phyloP scores from a whole-genome alignment of 2,329 filamentous ascomycete species.

The Septoria petroselini region DNA sequence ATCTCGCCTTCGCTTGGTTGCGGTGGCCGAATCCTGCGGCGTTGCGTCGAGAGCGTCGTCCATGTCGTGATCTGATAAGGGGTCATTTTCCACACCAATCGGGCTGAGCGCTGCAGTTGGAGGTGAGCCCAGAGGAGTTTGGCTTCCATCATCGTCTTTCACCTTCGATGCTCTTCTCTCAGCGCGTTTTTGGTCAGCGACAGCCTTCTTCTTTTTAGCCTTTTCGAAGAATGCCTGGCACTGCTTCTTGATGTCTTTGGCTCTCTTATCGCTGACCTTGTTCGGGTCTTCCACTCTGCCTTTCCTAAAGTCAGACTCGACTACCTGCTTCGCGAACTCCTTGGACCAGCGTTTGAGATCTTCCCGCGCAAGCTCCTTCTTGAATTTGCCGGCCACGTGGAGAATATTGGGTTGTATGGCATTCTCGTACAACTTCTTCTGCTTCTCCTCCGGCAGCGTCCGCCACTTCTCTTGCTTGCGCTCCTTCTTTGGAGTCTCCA shows the following conservation, averaged over 20 bases:
- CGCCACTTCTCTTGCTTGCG: conserved; percentile 69
- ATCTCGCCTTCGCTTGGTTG: conserved; percentile 31
- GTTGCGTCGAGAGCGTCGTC: conserved; percentile 27
- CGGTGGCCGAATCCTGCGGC: conserved; percentile 25
- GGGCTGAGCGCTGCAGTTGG: conserved; percentile 24
- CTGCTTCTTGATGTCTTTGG: conserved; percentile 76
- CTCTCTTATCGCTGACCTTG: conserved; percentile 71
- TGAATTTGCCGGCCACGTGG: conserved; percentile 81
- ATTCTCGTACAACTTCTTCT: conserved; percentile 92
- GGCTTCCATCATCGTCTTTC: conserved; percentile 25
- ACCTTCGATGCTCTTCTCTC: conserved; percentile 43
- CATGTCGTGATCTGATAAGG: conserved; percentile 32
- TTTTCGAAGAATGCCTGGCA: conserved; percentile 85
- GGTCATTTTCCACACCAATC: conserved; percentile 28
- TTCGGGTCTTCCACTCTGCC: conserved; percentile 80
- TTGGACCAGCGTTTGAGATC: conserved; percentile 63
- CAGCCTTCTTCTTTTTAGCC: conserved; percentile 71
- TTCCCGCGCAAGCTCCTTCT: conserved; percentile 80
- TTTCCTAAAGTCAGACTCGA: conserved; percentile 87
- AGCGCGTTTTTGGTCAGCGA: conserved; percentile 63
- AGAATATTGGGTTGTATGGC: conserved; percentile 84
- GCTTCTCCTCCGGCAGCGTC: conserved; percentile 70
- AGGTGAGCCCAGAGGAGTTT: conserved; percentile 33
- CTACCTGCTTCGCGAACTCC: conserved; percentile 75
- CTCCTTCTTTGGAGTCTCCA: conserved; percentile 54